These are phyloP conservation scores for Podospora pseudocomata DNA, from an alignment of 495 filamentous ascomycete species.

Conservation along the genomic window DNA sequence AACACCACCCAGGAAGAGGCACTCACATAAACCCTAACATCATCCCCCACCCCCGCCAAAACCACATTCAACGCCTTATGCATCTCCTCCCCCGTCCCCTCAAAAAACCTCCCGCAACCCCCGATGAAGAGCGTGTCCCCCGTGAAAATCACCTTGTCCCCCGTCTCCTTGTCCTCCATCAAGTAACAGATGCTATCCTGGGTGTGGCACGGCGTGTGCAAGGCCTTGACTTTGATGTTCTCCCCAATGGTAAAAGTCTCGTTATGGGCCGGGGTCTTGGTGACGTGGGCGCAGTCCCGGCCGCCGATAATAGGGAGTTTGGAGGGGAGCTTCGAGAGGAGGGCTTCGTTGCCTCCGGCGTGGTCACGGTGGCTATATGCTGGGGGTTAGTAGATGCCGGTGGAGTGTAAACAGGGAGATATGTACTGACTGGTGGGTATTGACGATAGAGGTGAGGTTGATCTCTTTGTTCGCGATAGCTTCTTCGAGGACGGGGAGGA, in stretches of 20 bases:
- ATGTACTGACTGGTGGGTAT: slow-evolving; percentile 78
- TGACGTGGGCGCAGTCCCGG: slow-evolving; percentile 77
- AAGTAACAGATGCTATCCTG: slow-evolving; percentile 94
- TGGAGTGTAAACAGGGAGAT: no score
- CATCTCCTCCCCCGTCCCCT: slow-evolving; percentile 85
- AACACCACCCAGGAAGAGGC: neutral
- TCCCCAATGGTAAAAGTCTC: slow-evolving; percentile 75
- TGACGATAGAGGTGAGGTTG: slow-evolving; percentile 84
- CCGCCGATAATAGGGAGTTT: slow-evolving; percentile 78
- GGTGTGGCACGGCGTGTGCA: slow-evolving; percentile 96
- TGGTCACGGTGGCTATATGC: slow-evolving; percentile 81
- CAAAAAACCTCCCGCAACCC: slow-evolving; percentile 96
- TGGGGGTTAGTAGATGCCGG: no score
- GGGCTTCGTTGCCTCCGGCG: slow-evolving; percentile 81
- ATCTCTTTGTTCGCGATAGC: slow-evolving; percentile 68
- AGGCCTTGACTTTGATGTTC: slow-evolving; percentile 77
- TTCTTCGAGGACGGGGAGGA: slow-evolving; percentile 72
- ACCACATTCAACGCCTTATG: slow-evolving; percentile 85
- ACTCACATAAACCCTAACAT: slow-evolving; percentile 88
- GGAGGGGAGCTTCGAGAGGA: slow-evolving; percentile 61
- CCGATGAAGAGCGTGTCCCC: slow-evolving; percentile 95
- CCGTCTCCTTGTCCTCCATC: slow-evolving; percentile 64
- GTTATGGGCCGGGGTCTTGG: slow-evolving; percentile 66
- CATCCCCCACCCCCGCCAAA: slow-evolving; percentile 75
- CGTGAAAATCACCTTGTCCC: slow-evolving; percentile 84